Evolutionary conservation across 2,329 filamentous ascomycete genomes (phyloP), one percentile per base, ranked within the genome.

Genomic region (Bipolaris gigantea): DNA sequence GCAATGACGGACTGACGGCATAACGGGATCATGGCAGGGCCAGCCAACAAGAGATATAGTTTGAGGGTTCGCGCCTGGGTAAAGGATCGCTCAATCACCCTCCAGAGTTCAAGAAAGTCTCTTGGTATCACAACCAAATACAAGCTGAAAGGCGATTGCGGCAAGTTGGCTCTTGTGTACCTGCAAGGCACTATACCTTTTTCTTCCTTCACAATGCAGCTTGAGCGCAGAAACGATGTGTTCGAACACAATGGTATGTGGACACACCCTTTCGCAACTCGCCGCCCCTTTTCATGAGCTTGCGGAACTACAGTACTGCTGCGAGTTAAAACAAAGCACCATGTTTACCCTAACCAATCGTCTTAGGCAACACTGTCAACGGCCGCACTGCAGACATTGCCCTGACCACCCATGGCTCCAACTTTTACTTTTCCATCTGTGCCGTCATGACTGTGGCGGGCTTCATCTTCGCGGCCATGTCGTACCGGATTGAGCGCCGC

Each of bases 381-480:
- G 80, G 79, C 56, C 54, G 45, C 7, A 67, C 62, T 2, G 79
- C 80, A 15, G 77, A 86, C 64, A 81, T 88, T 36, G 76, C 76
- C 58, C 85, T 88, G 63, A 86, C 84, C 10, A 75, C 71, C 16
- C 82, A 73, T 64, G 86, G 84, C 13, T 86, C 83, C 1, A 79
- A 86, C 68, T 86, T 82, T 76, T 86, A 87, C 65, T 89, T 81
- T 73, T 75, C 85, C 7, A 80, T 87, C 15, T 83, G 79, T 57
- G 80, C 84, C 1, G 70, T 85, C 42, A 88, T 88, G 84, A 79
- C 76, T 2, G 55, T 80, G 2, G 70, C 80, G 0, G 84, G 82
- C 1, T 68, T 88, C 16, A 60, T 63, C 45, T 83, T 87, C 65
- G 71, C 85, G 27, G 81, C 70, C 2, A 71, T 83, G 13, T 78